Evolutionary conservation across 2,329 filamentous ascomycete genomes (phyloP).

Genomic region (Sporothrix humicola): DNA sequence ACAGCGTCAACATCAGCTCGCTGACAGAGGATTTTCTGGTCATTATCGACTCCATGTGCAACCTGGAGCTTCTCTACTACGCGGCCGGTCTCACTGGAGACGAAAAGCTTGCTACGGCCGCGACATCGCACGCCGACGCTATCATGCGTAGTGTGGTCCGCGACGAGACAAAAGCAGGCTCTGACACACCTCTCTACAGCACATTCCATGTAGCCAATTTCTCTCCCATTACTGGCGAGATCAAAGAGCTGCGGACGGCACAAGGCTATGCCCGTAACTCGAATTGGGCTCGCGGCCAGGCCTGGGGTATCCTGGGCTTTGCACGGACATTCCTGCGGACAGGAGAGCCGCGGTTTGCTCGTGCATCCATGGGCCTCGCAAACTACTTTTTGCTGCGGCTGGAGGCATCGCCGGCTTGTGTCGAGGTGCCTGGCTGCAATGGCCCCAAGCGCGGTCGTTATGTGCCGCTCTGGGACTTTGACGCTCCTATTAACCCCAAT

Average conservation of each 20-base stretch:
- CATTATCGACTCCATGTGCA: conserved; percentile 53
- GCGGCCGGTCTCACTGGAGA: conserved; percentile 45
- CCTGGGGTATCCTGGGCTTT: conserved; percentile 58
- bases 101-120: conserved; percentile 40
- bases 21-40: conserved; percentile 48
- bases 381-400: conserved; percentile 57
- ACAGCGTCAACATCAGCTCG: conserved; percentile 44
- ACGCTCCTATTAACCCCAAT: conserved; percentile 39
- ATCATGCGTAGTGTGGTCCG: conserved; percentile 51
- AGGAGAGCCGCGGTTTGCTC: conserved; percentile 50
- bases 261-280: conserved; percentile 55
- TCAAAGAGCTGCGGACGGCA: conserved; percentile 55
- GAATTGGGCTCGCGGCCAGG: conserved; percentile 59
- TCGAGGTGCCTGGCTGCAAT: conserved; percentile 41
- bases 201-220: conserved; percentile 59
- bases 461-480: conserved; percentile 51
- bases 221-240: conserved; percentile 48
- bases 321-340: conserved; percentile 58
- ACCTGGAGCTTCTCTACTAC: conserved; percentile 49
- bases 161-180: conserved; percentile 40
- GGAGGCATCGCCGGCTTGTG: conserved; percentile 43
- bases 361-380: conserved; percentile 53
- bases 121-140: conserved; percentile 50
- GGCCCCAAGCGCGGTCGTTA: conserved; percentile 39
- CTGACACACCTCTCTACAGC: conserved; percentile 42